Base-by-base conservation (phyloP, 2,329 filamentous ascomycete species). In the Botrytis fragariae region DNA sequence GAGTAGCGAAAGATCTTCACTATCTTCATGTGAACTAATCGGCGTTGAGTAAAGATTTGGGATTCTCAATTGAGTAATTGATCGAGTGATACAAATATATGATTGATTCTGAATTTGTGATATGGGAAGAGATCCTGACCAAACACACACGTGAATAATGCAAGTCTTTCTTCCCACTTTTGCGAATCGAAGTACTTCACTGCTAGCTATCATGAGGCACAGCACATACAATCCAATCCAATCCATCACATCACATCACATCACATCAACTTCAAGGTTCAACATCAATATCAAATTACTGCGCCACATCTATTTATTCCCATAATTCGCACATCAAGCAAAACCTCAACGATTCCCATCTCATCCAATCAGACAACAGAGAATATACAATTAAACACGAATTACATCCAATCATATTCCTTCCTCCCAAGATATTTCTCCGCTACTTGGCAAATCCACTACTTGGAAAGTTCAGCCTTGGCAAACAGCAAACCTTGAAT, bases 401-500 rank as follows among this genome's bases (percentile, higher is more conserved):
- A 35, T 6, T 16, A 3, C 16, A 61, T 61, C 59, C 59, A 61
- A 61, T 61, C 35, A 42, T 10, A n/a, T 42, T n/a, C 60, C 4
- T 25, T 62, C 25, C 16, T 39, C 7, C 37, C 25, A 4, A 12
- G 22, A 62, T 22, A 16, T 62, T 42, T 67, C 44, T 48, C 63
- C 63, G 48, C 63, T 20, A 18, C 64, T 68, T 68, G 64, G 64
- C 45, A 39, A n/a, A 22, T 9, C 4, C 25, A 22, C 37, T 57
- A 18, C n/a, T 29, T 4, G 51, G 51, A 62, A n/a, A 39, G 64
- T 12, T 54, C 45, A 54, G 64, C 45, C 64, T 68, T 68, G 64
- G 64, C 64, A 57, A 54, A 39, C 16, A 54, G 4, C 45, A 54
- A 35, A 68, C 45, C 64, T 68, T 54, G 62, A 68, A 68, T 64